Conservation (phyloP, 495 filamentous ascomycete species). For the Talaromyces liani region DNA sequence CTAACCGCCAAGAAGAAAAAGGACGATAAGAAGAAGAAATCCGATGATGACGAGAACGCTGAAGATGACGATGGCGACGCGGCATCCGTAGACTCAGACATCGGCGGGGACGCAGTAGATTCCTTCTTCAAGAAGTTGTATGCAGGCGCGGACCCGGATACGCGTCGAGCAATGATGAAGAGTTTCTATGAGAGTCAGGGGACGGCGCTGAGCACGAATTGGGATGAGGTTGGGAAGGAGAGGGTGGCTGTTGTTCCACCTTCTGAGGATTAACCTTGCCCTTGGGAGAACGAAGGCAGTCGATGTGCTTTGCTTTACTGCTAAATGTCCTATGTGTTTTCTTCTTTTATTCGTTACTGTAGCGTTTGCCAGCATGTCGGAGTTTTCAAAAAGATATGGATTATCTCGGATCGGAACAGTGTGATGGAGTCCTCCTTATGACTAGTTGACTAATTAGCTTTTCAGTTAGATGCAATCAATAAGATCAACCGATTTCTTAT, state of each 20-base stretch:
- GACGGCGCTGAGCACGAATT: slow-evolving; percentile 88
- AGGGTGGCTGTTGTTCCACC: slow-evolving; percentile 69
- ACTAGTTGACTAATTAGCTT: not conserved
- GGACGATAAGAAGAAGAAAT: slow-evolving; percentile 8
- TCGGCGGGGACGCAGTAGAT: slow-evolving; percentile 66
- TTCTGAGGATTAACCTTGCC: slow-evolving; percentile 16
- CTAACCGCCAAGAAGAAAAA: slow-evolving; percentile 42
- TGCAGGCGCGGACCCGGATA: slow-evolving; percentile 68
- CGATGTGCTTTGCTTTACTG: not conserved
- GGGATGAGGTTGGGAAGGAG: slow-evolving; percentile 71
- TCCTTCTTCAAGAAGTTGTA: slow-evolving; percentile 91
- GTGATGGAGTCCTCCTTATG: not conserved
- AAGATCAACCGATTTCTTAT: not conserved
- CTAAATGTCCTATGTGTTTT: no score
- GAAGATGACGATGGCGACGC: slow-evolving; percentile 34
- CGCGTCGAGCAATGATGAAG: slow-evolving; percentile 93
- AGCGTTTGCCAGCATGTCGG: not conserved
- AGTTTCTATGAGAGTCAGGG: slow-evolving; percentile 90
- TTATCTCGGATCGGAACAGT: not conserved
- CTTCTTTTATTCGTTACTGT: no score
- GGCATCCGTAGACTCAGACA: slow-evolving; percentile 44
- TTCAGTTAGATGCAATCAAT: not conserved
- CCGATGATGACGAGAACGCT: slow-evolving; percentile 13
- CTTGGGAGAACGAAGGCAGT: not conserved
- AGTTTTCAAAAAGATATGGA: not conserved